A percentile compares a stretch with the other conserved stretches of the same genome.
These are phyloP conservation scores for Akanthomyces dipterigenus DNA, from an alignment of 2,329 filamentous ascomycete genomes.

Conservation along the genomic window DNA sequence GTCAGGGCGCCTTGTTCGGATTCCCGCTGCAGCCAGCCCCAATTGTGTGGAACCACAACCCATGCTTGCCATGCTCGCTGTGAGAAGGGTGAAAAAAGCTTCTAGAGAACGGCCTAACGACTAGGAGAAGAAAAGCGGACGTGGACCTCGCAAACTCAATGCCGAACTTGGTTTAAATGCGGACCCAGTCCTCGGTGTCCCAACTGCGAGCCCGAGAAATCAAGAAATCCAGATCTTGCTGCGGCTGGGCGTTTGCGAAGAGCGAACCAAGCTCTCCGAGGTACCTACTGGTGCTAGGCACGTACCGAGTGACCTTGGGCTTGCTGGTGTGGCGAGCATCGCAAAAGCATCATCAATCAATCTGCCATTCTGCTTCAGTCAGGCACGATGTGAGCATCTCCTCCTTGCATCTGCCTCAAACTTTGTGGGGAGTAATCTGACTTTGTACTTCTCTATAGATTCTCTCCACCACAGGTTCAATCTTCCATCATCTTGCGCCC, in stretches of 20 bases:
- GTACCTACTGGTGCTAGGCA: neutral
- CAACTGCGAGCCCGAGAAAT: constrained; percentile 6
- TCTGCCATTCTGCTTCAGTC: neutral
- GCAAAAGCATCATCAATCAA: neutral
- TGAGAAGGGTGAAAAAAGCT: neutral
- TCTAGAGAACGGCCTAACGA: neutral
- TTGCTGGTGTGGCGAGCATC: neutral
- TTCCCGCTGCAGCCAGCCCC: neutral
- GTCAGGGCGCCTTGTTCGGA: constrained; percentile 5
- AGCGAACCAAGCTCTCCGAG: neutral
- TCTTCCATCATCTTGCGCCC: neutral
- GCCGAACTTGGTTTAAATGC: constrained; percentile 4
- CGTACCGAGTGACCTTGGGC: neutral
- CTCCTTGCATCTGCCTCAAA: neutral
- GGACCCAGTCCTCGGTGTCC: constrained; percentile 9
- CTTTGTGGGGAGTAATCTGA: neutral
- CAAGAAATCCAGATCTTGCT: neutral
- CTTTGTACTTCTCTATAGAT: neutral
- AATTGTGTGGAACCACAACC: too few relatives aligned
- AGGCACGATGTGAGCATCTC: neutral
- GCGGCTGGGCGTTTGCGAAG: neutral
- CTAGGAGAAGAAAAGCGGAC: neutral
- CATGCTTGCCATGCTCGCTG: too few relatives aligned
- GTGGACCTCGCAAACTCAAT: constrained; percentile 1
- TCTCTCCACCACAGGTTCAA: neutral